phyloP scores from a whole-genome alignment of 495 filamentous ascomycete species.

The Penicillium salamii region DNA sequence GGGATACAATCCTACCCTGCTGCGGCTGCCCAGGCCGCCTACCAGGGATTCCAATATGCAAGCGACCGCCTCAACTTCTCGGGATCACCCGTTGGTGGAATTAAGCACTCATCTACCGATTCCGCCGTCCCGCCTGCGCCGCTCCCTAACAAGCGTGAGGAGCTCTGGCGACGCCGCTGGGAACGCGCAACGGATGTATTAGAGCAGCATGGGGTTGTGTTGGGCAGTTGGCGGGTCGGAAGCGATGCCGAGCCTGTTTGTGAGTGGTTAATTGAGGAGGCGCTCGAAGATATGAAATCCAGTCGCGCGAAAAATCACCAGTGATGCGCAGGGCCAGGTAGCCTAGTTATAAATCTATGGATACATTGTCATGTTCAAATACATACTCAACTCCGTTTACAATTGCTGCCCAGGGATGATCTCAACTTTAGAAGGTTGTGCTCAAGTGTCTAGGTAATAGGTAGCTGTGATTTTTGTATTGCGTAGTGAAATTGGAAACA shows the following conservation, averaged over 20 bases:
- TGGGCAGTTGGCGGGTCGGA: constrained; percentile 84
- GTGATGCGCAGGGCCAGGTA: too few relatives aligned
- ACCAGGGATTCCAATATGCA: constrained; percentile 34
- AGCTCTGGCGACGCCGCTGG: constrained; percentile 80
- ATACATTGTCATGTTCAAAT: neutral
- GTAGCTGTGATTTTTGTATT: too few relatives aligned
- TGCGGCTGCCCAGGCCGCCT: constrained; percentile 29
- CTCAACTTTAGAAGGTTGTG: too few relatives aligned
- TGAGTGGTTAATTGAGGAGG: constrained; percentile 49
- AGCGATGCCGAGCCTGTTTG: constrained; percentile 67
- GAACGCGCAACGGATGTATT: constrained; percentile 69
- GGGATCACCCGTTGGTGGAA: constrained; percentile 13
- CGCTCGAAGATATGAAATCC: constrained; percentile 23
- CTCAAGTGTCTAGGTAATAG: too few relatives aligned
- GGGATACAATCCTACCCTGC: constrained; percentile 26
- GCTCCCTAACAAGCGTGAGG: constrained; percentile 69
- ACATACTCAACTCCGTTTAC: neutral
- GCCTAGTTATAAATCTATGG: too few relatives aligned
- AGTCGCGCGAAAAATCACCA: neutral
- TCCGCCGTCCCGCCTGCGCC: constrained; percentile 25
- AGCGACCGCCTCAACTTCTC: constrained; percentile 31
- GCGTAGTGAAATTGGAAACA: too few relatives aligned
- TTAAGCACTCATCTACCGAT: constrained; percentile 28
- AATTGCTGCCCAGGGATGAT: too few relatives aligned
- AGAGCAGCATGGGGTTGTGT: constrained; percentile 61